Percentiles rank a stretch among this genome's conserved stretches.
These are phyloP conservation scores for Xylariales sp. DNA, from an alignment of 2,329 filamentous ascomycete genomes.

Conservation along the genomic window DNA sequence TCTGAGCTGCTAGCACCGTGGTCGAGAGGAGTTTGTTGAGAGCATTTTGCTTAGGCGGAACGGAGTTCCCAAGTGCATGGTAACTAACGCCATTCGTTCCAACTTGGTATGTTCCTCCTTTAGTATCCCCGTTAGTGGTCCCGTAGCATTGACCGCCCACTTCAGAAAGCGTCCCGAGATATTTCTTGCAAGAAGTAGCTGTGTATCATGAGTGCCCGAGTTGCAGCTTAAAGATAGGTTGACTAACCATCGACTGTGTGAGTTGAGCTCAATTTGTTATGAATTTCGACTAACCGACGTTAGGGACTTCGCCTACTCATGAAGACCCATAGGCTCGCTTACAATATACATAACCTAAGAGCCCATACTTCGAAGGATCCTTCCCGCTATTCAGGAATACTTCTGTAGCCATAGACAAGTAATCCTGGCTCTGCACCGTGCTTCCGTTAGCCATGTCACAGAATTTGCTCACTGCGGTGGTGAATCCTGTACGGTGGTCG, in stretches of 20 bases:
- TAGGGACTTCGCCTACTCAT: not conserved
- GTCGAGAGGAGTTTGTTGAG: conserved; percentile 44
- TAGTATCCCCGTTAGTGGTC: conserved; percentile 44
- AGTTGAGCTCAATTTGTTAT: conserved; percentile 44
- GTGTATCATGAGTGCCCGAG: conserved; percentile 29
- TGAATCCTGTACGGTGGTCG: conserved; percentile 45
- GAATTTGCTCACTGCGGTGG: conserved; percentile 45
- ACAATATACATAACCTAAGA: conserved; percentile 50
- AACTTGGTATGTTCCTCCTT: conserved; percentile 48
- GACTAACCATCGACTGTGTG: conserved; percentile 46
- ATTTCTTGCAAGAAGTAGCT: conserved; percentile 44
- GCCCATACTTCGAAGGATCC: conserved; percentile 43
- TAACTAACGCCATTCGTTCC: conserved; percentile 45
- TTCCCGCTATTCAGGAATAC: conserved; percentile 45
- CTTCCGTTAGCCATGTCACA: conserved; percentile 42
- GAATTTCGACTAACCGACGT: conserved; percentile 45
- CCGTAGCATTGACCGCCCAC: conserved; percentile 43
- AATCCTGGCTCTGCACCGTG: conserved; percentile 41
- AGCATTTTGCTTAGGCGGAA: conserved; percentile 45
- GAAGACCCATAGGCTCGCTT: conserved; percentile 14
- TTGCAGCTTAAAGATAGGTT: not conserved
- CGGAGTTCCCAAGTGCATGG: conserved; percentile 43
- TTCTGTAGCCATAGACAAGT: conserved; percentile 48
- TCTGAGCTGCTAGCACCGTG: conserved; percentile 41
- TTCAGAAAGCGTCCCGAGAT: conserved; percentile 43